A percentile compares a stretch with the other conserved stretches of the same genome.
phyloP scores from a whole-genome alignment of 169 alveolate species.

The Babesia caballi region DNA sequence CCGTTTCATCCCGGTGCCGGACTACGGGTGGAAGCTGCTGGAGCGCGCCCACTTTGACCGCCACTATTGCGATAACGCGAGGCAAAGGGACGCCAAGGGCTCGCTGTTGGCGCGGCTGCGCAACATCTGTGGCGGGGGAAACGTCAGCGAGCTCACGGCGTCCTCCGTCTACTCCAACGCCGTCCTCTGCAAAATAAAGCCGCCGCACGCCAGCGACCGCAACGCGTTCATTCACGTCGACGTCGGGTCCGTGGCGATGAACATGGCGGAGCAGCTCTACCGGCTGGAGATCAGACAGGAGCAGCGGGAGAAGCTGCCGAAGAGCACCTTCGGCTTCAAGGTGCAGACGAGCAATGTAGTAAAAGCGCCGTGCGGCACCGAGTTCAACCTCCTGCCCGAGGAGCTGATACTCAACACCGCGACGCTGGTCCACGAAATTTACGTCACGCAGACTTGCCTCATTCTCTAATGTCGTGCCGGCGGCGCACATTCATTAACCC shows the following conservation, averaged over 20 bases:
- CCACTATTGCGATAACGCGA: not conserved
- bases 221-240: constrained; percentile 17
- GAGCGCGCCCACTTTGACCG: constrained; percentile 29
- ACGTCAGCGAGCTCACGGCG: not conserved
- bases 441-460: constrained; percentile 62
- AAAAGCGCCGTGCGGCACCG: constrained; percentile 39
- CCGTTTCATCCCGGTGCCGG: constrained; percentile 36
- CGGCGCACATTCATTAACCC: not conserved
- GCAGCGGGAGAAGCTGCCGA: constrained; percentile 59
- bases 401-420: constrained; percentile 63
- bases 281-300: constrained; percentile 50
- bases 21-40: constrained; percentile 63
- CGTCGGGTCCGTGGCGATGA: constrained; percentile 61
- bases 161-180: constrained; percentile 24
- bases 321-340: constrained; percentile 52
- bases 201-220: constrained; percentile 17
- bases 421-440: constrained; percentile 58
- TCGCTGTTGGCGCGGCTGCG: not conserved
- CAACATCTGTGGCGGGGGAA: constrained; percentile 1
- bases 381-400: constrained; percentile 48
- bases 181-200: constrained; percentile 47
- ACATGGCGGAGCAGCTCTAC: constrained; percentile 63
- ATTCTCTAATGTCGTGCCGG: not conserved
- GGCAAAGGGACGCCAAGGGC: not conserved
- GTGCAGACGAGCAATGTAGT: not conserved